Evolutionary conservation across 169 alveolate species (phyloP).

Genomic region (Plasmodium vinckei): DNA sequence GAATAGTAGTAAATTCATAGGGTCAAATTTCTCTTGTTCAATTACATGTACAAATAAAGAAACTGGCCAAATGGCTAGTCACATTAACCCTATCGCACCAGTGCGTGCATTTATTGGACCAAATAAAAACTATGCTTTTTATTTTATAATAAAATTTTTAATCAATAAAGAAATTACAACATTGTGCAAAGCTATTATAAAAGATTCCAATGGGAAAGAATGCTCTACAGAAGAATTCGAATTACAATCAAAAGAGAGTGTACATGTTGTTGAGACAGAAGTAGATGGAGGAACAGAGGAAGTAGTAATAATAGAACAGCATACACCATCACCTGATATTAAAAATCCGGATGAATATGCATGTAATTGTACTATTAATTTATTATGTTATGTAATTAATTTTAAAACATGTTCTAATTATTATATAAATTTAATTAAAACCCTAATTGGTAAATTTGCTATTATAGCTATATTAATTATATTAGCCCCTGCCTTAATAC

Average conservation of each 20-base stretch:
- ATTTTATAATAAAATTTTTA: constrained; percentile 47
- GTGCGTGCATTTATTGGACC: constrained; percentile 61
- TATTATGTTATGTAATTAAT: constrained; percentile 44
- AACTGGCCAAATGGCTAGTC: constrained; percentile 34
- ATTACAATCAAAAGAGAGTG: constrained; percentile 40
- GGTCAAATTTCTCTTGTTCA: constrained; percentile 63
- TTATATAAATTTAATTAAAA: constrained; percentile 29
- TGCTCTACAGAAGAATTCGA: constrained; percentile 39
- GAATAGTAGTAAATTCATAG: constrained; percentile 37
- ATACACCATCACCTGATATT: neutral
- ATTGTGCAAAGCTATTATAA: constrained; percentile 48
- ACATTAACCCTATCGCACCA: constrained; percentile 54
- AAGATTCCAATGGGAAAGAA: constrained; percentile 44
- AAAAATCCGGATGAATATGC: neutral
- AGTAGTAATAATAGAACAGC: constrained; percentile 1
- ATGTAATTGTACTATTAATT: constrained; percentile 40
- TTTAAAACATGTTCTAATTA: constrained; percentile 31
- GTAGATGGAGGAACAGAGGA: constrained; percentile 4
- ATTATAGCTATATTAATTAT: constrained; percentile 42
- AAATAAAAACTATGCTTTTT: constrained; percentile 69
- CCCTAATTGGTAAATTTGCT: constrained; percentile 23
- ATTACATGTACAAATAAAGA: constrained; percentile 40
- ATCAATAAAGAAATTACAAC: constrained; percentile 48
- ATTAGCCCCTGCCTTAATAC: constrained; percentile 68
- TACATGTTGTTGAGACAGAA: constrained; percentile 8